A percentile compares a stretch with the other conserved stretches of the same genome.
Conservation (phyloP, 495 filamentous ascomycete genomes). For the Hypoxylon subgilvum region DNA sequence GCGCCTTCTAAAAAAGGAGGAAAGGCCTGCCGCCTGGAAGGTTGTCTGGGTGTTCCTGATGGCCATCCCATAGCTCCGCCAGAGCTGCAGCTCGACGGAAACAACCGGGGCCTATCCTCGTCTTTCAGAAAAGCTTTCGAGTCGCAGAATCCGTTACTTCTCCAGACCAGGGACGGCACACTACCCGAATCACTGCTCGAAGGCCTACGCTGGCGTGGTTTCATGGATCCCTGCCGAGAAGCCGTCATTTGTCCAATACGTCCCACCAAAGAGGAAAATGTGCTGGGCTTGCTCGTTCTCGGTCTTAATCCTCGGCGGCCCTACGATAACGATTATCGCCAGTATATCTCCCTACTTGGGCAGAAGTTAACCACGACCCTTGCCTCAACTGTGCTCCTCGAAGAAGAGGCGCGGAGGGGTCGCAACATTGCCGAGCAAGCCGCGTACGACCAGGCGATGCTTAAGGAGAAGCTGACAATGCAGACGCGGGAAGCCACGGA, state of each 20-base stretch:
- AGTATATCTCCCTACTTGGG: slow-evolving; percentile 70
- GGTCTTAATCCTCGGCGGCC: slow-evolving; percentile 71
- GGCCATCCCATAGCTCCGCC: slow-evolving; percentile 63
- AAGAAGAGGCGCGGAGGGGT: slow-evolving; percentile 74
- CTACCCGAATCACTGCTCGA: slow-evolving; percentile 61
- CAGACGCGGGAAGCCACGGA: slow-evolving; percentile 71
- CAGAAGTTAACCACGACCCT: slow-evolving; percentile 73
- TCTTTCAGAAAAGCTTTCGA: slow-evolving; percentile 70
- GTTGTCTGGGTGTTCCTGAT: slow-evolving; percentile 65
- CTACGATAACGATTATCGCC: slow-evolving; percentile 71
- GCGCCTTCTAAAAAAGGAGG: slow-evolving; percentile 63
- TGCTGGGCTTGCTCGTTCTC: slow-evolving; percentile 70
- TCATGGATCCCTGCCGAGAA: slow-evolving; percentile 64
- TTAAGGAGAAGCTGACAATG: slow-evolving; percentile 68
- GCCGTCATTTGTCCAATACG: slow-evolving; percentile 76
- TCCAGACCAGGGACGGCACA: slow-evolving; percentile 63
- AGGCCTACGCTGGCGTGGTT: slow-evolving; percentile 67
- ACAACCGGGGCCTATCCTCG: slow-evolving; percentile 65
- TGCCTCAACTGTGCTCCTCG: slow-evolving; percentile 73
- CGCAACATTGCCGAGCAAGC: slow-evolving; percentile 68
- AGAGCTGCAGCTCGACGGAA: slow-evolving; percentile 63
- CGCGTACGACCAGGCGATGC: slow-evolving; percentile 67
- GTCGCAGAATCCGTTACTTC: slow-evolving; percentile 57
- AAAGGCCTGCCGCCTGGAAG: slow-evolving; percentile 62
- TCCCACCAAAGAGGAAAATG: slow-evolving; percentile 65